Evolutionary conservation across 31 red algal genomes (phyloP).

Genomic region (Odonthalia washingtoniensis): DNA sequence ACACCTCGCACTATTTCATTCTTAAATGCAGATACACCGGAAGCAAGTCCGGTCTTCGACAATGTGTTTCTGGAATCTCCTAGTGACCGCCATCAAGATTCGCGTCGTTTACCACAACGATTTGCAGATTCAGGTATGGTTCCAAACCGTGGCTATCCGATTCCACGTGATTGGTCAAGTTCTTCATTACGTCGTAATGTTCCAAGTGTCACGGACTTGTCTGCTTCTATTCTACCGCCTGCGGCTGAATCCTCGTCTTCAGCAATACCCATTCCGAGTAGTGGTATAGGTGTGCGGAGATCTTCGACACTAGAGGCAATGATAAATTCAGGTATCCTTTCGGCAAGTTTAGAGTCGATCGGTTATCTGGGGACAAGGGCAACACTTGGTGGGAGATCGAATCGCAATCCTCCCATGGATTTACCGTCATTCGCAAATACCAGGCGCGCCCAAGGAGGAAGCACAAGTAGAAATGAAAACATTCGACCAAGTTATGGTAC

Average conservation of each 20-base stretch:
- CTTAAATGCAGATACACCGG: not conserved
- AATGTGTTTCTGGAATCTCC: not conserved
- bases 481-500: no score
- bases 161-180: conserved; percentile 67
- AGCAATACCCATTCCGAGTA: not conserved
- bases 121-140: conserved; percentile 62
- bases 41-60: not conserved
- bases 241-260: conserved; percentile 4
- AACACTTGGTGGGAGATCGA: not conserved
- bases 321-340: conserved; percentile 70
- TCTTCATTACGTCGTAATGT: conserved; percentile 32
- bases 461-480: no score
- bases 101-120: not conserved
- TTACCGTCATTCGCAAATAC: no score
- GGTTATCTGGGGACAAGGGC: conserved; percentile 60
- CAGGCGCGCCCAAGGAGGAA: no score
- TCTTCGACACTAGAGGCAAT: conserved; percentile 72
- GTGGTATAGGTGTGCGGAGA: conserved; percentile 6
- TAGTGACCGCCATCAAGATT: not conserved
- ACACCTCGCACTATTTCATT: not conserved
- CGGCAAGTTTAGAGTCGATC: conserved; percentile 62
- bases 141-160: conserved; percentile 55
- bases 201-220: not conserved
- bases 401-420: not conserved
- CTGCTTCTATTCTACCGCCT: conserved; percentile 11